Conservation (phyloP, 768 basidiomycete genomes). For the Mycena latifolia region DNA sequence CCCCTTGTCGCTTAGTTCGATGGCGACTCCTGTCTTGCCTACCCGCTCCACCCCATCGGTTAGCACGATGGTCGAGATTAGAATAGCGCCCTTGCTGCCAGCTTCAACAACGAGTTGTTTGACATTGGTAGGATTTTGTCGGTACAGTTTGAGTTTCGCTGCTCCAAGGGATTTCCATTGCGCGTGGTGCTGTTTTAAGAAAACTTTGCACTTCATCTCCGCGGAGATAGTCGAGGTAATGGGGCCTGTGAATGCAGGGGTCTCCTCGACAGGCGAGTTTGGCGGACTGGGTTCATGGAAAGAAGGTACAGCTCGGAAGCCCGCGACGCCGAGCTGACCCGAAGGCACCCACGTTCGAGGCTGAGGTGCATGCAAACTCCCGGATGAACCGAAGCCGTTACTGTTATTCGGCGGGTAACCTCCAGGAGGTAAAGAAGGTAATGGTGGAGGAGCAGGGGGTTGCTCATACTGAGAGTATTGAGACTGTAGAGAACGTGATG, state of each 20-base stretch:
- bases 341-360: conserved; percentile 74
- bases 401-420: conserved; percentile 48
- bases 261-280: conserved; percentile 78
- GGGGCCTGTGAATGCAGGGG: conserved; percentile 68
- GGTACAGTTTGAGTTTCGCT: conserved; percentile 89
- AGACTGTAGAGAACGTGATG: conserved; percentile 68
- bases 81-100: conserved; percentile 77
- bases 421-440: conserved; percentile 56
- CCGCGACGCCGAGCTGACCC: conserved; percentile 63
- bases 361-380: conserved; percentile 55
- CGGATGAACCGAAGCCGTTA: conserved; percentile 45
- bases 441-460: conserved; percentile 51
- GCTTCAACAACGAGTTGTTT: conserved; percentile 97
- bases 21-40: conserved; percentile 98
- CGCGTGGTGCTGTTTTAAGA: conserved; percentile 94
- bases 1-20: conserved; percentile 95
- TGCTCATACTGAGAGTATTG: conserved; percentile 62
- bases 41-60: conserved; percentile 98
- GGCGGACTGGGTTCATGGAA: conserved; percentile 87
- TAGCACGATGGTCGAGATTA: conserved; percentile 96
- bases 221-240: conserved; percentile 84
- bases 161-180: conserved; percentile 97
- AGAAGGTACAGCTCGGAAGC: conserved; percentile 64
- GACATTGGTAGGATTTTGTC: conserved; percentile 85
- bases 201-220: conserved; percentile 98